Percentiles rank a stretch among this genome's conserved stretches.
These are phyloP conservation scores for Cunninghamia lanceolata DNA, from an alignment of 75 land plant species.

Conservation along the genomic window DNA sequence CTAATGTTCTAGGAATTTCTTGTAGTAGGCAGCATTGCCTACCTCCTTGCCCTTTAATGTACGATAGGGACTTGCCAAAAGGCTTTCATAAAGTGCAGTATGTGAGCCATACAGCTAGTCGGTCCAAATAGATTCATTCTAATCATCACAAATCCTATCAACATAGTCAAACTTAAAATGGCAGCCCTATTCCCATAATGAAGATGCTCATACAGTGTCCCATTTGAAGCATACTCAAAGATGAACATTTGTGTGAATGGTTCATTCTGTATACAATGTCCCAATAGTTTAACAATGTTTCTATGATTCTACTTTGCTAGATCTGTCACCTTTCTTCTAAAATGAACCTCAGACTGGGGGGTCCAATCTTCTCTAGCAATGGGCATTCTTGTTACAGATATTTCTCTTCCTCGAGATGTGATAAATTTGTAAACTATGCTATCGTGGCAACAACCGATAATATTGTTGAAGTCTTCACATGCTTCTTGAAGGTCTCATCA, in stretches of 20 bases:
- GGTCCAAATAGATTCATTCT: too few species aligned
- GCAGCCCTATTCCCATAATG: too few species aligned
- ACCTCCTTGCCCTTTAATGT: constrained; percentile 92
- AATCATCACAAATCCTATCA: too few species aligned
- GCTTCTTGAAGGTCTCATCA: constrained; percentile 78
- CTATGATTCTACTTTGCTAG: constrained; percentile 81
- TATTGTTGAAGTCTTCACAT: constrained; percentile 98
- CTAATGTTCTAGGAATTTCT: too few species aligned
- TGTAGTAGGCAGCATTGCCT: too few species aligned
- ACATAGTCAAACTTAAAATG: too few species aligned
- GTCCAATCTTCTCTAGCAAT: constrained; percentile 72
- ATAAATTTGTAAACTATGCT: constrained; percentile 85
- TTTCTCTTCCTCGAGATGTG: constrained; percentile 71
- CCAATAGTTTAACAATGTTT: constrained; percentile 69
- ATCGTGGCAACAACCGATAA: constrained; percentile 80
- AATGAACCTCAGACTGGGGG: constrained; percentile 57
- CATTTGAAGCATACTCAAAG: constrained; percentile 91
- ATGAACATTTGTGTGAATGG: constrained; percentile 89
- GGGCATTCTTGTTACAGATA: constrained; percentile 82
- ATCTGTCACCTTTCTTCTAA: constrained; percentile 81
- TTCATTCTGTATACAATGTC: constrained; percentile 64
- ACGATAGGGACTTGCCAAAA: constrained; percentile 73
- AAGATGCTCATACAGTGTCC: constrained; percentile 85
- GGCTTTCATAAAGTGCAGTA: constrained; percentile 78
- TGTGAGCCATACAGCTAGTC: too few species aligned